phyloP scores from a whole-genome alignment of 345 rosid genomes.

The Acer yangbiense region DNA sequence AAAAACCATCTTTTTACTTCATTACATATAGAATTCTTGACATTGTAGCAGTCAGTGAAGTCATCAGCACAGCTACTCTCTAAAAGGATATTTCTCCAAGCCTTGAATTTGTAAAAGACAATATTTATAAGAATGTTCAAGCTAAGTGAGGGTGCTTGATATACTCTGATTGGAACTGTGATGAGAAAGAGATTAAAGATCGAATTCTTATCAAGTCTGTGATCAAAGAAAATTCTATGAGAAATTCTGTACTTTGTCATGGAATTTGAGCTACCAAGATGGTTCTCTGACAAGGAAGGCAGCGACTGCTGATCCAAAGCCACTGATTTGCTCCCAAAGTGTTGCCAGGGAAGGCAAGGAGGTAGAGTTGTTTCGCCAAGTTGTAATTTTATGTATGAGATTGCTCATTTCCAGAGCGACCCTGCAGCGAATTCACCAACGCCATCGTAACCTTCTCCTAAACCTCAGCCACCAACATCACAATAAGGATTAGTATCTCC shows the following conservation, averaged over 20 bases:
- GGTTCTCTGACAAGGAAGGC: neutral
- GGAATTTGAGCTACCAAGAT: constrained; percentile 17
- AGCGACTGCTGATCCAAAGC: too few relatives aligned
- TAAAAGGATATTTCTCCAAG: neutral
- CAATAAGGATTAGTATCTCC: too few relatives aligned
- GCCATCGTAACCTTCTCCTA: too few relatives aligned
- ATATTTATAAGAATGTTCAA: neutral
- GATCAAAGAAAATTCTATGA: neutral
- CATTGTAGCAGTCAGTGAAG: constrained; percentile 28
- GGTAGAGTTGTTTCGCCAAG: too few relatives aligned
- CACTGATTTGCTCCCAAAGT: too few relatives aligned
- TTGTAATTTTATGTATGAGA: too few relatives aligned
- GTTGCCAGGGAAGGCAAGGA: too few relatives aligned
- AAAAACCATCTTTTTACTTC: constrained; percentile 25
- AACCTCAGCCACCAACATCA: too few relatives aligned
- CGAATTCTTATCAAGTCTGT: neutral
- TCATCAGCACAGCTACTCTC: neutral
- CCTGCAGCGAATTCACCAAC: too few relatives aligned
- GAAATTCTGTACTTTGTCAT: constrained; percentile 7
- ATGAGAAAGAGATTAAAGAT: neutral
- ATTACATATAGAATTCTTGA: constrained; percentile 26
- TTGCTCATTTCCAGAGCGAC: too few relatives aligned
- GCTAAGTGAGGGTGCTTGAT: neutral
- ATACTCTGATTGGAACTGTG: neutral
- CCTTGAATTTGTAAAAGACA: too few relatives aligned